Conservation (phyloP, 2,329 filamentous ascomycete species). For the Epichloe scottii region DNA sequence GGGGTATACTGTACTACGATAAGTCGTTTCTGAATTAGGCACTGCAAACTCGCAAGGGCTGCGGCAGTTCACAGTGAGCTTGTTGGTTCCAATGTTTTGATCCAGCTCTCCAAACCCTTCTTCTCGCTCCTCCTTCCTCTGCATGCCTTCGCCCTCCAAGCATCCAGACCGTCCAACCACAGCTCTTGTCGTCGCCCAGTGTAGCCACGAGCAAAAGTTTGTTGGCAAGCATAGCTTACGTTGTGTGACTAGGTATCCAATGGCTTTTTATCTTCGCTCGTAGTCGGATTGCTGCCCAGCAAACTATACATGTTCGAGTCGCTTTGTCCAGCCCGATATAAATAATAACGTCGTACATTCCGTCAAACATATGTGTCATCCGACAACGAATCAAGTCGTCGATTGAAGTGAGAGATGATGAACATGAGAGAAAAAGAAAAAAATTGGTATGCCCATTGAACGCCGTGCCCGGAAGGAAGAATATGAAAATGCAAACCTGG, state of each 20-base stretch:
- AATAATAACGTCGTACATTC: background rate
- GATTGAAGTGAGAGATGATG: slow-evolving; percentile 4
- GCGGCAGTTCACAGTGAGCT: background rate
- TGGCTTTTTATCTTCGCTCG: background rate
- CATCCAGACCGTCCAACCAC: background rate
- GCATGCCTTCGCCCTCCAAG: background rate
- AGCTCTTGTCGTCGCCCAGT: background rate
- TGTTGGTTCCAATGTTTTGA: background rate
- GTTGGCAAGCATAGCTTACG: background rate
- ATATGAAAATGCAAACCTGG: background rate
- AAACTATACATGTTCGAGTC: background rate
- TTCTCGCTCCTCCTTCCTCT: background rate
- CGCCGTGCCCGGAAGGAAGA: slow-evolving; percentile 9
- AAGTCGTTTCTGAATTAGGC: slow-evolving; percentile 1
- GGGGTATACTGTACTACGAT: slow-evolving; percentile 5
- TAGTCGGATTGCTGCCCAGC: background rate
- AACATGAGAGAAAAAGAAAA: slow-evolving; percentile 8
- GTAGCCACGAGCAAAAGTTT: background rate
- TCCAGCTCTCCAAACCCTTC: background rate
- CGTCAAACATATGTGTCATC: slow-evolving; percentile 1
- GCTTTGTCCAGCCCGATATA: background rate
- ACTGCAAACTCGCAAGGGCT: background rate
- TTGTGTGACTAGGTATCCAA: background rate
- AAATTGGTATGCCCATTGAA: slow-evolving; percentile 12
- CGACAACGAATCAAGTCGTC: background rate